Conservation (phyloP, 202 grass and related monocot genomes). For the Alloteropsis angusta region DNA sequence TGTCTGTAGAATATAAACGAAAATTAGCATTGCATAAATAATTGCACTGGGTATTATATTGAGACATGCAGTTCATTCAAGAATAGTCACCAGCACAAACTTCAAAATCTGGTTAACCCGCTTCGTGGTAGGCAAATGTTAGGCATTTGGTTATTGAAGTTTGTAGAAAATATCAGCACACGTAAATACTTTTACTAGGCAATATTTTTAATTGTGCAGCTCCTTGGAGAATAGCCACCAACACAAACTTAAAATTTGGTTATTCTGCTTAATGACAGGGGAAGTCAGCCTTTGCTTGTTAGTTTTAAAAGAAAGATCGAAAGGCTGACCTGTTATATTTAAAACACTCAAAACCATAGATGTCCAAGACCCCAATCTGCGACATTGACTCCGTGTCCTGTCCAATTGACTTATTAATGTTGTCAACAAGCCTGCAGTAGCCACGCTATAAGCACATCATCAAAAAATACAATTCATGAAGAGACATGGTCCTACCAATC, state of each 20-base stretch:
- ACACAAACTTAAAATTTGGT: neutral
- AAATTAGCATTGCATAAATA: neutral
- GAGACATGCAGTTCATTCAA: neutral
- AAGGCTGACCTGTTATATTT: conserved; percentile 73
- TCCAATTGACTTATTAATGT: conserved; percentile 83
- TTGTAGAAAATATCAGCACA: neutral
- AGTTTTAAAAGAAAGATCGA: conserved; percentile 12
- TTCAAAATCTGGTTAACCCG: neutral
- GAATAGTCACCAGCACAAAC: neutral
- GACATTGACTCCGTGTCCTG: conserved; percentile 53
- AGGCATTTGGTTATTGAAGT: neutral
- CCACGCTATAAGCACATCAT: conserved; percentile 18
- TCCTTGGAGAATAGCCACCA: neutral
- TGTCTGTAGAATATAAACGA: neutral
- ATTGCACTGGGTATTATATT: neutral
- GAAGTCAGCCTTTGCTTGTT: neutral
- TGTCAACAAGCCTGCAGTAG: conserved; percentile 79
- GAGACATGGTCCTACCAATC: conserved; percentile 50
- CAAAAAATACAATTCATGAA: conserved; percentile 4
- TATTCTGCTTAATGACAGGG: neutral
- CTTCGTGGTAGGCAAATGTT: neutral
- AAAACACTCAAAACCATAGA: conserved; percentile 86
- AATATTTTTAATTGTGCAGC: neutral
- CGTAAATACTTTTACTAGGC: neutral
- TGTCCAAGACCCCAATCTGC: conserved; percentile 67